phyloP scores from a whole-genome alignment of 179 eudicot species.

The Patellifolia procumbens region DNA sequence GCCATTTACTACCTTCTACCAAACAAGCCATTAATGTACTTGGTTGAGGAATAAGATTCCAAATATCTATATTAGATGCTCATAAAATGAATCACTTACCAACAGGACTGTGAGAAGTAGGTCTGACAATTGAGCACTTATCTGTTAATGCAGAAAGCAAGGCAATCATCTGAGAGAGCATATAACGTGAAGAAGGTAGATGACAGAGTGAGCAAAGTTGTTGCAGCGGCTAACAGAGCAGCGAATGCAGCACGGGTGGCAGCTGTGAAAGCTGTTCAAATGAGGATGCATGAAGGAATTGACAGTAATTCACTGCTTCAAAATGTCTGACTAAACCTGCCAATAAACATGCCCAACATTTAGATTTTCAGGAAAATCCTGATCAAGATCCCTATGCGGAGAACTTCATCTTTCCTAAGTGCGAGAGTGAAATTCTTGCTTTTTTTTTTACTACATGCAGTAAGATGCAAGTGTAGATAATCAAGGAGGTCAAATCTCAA shows the following conservation, averaged over 20 bases:
- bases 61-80: not conserved
- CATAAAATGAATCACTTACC: not conserved
- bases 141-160: conserved; percentile 53
- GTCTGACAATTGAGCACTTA: not conserved
- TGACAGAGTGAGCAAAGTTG: conserved; percentile 67
- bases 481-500: conserved; percentile 16
- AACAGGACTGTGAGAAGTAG: not conserved
- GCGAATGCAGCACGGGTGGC: conserved; percentile 87
- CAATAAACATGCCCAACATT: not conserved
- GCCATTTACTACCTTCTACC: too few species aligned
- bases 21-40: not conserved
- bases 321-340: not conserved
- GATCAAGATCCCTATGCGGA: not conserved
- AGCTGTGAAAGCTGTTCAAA: conserved; percentile 80
- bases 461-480: conserved; percentile 1
- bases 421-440: not conserved
- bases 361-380: not conserved
- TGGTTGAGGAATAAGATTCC: not conserved
- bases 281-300: conserved; percentile 43
- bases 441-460: conserved; percentile 8
- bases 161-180: conserved; percentile 67
- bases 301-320: not conserved
- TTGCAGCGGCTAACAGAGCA: conserved; percentile 68
- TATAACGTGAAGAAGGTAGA: conserved; percentile 61
- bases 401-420: not conserved